Base-by-base conservation (phyloP, 2,329 filamentous ascomycete species). In the Fusarium secorum region DNA sequence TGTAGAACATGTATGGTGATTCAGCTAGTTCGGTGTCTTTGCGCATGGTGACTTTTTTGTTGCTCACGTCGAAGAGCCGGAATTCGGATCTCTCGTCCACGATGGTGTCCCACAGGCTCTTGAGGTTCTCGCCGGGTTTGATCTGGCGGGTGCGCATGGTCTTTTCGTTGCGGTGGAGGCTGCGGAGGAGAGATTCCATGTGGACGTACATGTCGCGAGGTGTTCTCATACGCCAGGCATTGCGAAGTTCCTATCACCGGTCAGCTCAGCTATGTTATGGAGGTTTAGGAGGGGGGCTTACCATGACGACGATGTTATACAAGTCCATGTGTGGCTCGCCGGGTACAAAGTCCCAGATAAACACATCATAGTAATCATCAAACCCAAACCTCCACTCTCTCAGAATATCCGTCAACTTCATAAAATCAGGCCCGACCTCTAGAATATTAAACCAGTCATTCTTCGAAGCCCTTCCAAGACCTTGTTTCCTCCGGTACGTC, bases 361-460 rank as follows among this genome's bases (percentile, higher is more conserved):
- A 77, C 24, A 78, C 62, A 41, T 78, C 76, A 24, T 78, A 77
- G 30, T 76, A 78, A 45, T 78, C 76, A 4, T 74, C 41, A 32
- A 78, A 78, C 4, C 70, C 65, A 41, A 78, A 76, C 1, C 71
- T 70, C 77, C 74, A 78, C 54, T 77, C 59, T 26, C 76, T 63
- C 10, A 75, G n/a, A 18, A 20, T 20, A 26, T 78, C 71, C 0
- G 66, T 74, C 70, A 76, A 48, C 35, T 67, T 62, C 44, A 78
- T 77, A 30, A 75, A 78, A 1, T 64, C 44, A 4, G 71, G 73
- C 9, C 75, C 77, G 1, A 77, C 60, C 13, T 74, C 72, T 14
- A 78, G 24, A 2, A 72, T 13, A 7, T 73, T 72, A 3, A 52
- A 11, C 75, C 75, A 78, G 24, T 78, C 73, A 10, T 74, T 74